Conservation (phyloP, 1,284 basidiomycete genomes). For the Fomitiporia mediterranea region DNA sequence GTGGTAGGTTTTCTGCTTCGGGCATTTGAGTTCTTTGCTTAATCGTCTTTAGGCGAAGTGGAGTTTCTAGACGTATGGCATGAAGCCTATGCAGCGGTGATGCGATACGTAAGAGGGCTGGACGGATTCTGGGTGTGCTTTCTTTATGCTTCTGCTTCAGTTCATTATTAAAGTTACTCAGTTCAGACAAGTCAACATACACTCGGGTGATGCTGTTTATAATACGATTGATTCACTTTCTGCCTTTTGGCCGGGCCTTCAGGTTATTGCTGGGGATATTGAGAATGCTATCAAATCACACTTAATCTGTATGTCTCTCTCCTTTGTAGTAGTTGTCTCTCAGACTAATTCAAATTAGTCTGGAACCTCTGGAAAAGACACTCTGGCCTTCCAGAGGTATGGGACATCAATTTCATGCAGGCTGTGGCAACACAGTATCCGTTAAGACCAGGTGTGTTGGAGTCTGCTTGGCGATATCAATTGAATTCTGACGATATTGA, state of each 20-base stretch:
- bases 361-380: conserved; percentile 88
- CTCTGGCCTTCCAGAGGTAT: conserved; percentile 86
- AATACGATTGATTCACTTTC: conserved; percentile 78
- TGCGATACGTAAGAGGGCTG: conserved; percentile 74
- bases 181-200: conserved; percentile 79
- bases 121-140: conserved; percentile 83
- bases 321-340: conserved; percentile 4
- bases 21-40: background rate
- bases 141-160: conserved; percentile 1
- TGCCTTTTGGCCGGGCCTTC: conserved; percentile 85
- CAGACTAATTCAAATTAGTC: conserved; percentile 40
- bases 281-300: conserved; percentile 86
- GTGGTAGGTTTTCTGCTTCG: conserved; percentile 49
- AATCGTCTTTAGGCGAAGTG: conserved; percentile 62
- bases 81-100: conserved; percentile 83
- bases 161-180: conserved; percentile 29
- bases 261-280: conserved; percentile 86
- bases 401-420: conserved; percentile 68
- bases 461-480: too few relatives aligned
- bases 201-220: conserved; percentile 67
- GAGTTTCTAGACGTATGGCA: conserved; percentile 91
- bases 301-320: conserved; percentile 59
- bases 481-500: too few relatives aligned
- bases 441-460: conserved; percentile 60
- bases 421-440: conserved; percentile 83